A percentile compares a stretch with the other conserved stretches of the same genome.
Conservation (phyloP, 176 grass and related monocot species). For the Thalia dealbata region DNA sequence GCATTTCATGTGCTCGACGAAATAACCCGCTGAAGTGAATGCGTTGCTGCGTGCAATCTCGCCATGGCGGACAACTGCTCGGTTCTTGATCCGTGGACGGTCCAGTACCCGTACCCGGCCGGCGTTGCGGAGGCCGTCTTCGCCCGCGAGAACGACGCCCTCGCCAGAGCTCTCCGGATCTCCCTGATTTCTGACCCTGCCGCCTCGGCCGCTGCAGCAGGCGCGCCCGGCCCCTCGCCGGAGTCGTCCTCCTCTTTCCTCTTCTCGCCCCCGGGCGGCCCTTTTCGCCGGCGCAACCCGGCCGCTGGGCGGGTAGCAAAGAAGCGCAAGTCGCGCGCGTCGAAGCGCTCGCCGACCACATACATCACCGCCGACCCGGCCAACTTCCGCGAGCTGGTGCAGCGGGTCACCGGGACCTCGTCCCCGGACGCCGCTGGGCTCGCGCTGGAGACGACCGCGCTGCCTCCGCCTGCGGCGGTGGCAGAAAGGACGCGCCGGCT, state of each 20-base stretch:
- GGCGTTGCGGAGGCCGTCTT: neutral
- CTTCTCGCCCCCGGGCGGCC: neutral
- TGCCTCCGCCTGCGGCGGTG: neutral
- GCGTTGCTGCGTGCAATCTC: neutral
- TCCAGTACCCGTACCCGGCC: neutral
- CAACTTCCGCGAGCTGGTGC: slow-evolving; percentile 80
- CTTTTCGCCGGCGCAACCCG: neutral
- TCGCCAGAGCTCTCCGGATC: slow-evolving; percentile 52
- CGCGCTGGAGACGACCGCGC: neutral
- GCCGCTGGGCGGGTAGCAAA: slow-evolving; percentile 27
- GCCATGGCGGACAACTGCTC: slow-evolving; percentile 37
- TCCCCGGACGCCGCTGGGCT: neutral
- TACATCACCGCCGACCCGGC: slow-evolving; percentile 87
- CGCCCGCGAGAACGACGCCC: slow-evolving; percentile 30
- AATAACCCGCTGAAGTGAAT: neutral
- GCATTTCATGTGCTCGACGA: neutral
- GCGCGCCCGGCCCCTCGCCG: neutral
- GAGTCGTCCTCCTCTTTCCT: neutral
- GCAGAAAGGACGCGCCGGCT: neutral
- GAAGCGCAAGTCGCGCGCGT: slow-evolving; percentile 52
- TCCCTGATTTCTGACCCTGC: slow-evolving; percentile 30
- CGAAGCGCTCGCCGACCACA: slow-evolving; percentile 60
- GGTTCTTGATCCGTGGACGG: slow-evolving; percentile 33
- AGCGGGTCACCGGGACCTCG: slow-evolving; percentile 59
- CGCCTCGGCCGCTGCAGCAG: neutral